A percentile compares a stretch with the other conserved stretches of the same genome.
Evolutionary conservation across 2,329 filamentous ascomycete genomes (phyloP).

Genomic region (Colletotrichum limetticola): DNA sequence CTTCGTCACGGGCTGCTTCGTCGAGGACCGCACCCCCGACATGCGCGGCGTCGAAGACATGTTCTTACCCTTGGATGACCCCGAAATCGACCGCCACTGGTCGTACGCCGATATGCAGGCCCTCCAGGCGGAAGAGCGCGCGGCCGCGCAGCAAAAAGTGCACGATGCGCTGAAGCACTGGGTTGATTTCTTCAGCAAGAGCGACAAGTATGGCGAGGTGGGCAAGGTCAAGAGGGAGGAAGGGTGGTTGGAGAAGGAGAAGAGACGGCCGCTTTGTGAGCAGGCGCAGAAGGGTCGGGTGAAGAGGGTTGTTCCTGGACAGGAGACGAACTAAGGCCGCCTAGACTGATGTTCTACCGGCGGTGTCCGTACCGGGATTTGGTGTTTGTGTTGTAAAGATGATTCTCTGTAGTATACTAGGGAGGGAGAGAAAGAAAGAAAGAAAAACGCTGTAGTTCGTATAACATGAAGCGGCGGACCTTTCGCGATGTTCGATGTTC

Average conservation of each 20-base stretch:
- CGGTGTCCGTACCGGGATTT: not conserved
- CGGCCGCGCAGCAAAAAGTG: conserved; percentile 72
- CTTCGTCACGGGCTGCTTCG: conserved; percentile 94
- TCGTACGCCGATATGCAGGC: conserved; percentile 62
- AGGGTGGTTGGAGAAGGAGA: conserved; percentile 70
- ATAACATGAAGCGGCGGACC: no score
- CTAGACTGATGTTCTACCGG: not conserved
- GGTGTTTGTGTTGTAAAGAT: not conserved
- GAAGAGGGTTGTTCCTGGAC: conserved; percentile 68
- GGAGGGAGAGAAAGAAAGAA: no score
- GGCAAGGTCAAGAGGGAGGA: conserved; percentile 76
- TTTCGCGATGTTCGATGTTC: no score
- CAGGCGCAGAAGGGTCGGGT: conserved; percentile 69
- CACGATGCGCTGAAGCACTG: conserved; percentile 79
- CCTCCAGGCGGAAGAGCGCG: conserved; percentile 71
- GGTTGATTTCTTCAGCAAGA: conserved; percentile 84
- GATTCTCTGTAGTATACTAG: no score
- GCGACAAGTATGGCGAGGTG: conserved; percentile 83
- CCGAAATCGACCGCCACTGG: conserved; percentile 69
- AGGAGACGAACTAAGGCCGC: conserved; percentile 36
- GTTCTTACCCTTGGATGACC: conserved; percentile 75
- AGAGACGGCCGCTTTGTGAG: conserved; percentile 74
- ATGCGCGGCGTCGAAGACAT: conserved; percentile 88
- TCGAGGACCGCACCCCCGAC: conserved; percentile 85
- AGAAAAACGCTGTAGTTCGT: no score